These are phyloP conservation scores for Scedosporium dehoogii DNA, from an alignment of 2,329 filamentous ascomycete species.

Conservation along the genomic window DNA sequence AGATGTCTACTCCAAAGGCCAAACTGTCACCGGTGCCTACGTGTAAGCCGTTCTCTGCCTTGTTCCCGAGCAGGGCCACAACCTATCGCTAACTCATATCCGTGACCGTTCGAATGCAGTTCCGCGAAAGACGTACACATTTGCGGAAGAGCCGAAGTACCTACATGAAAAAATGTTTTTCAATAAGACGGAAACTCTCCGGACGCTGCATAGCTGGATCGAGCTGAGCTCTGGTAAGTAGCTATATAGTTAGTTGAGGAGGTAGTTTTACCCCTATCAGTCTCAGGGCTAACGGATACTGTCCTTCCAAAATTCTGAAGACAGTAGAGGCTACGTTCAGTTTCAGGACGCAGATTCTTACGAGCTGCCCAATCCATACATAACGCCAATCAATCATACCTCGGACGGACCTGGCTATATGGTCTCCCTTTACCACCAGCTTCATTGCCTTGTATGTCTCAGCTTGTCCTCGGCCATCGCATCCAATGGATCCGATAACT, in stretches of 20 bases:
- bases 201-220: background rate
- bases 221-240: background rate
- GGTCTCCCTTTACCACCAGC: conserved; percentile 11
- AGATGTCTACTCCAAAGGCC: no score
- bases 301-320: background rate
- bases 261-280: no score
- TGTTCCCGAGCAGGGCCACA: no score
- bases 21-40: no score
- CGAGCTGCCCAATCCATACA: background rate
- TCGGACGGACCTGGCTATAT: background rate
- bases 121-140: background rate
- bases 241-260: no score
- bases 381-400: background rate
- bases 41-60: no score
- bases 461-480: background rate
- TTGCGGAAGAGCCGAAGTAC: background rate
- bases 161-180: background rate
- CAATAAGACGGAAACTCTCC: background rate
- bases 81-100: background rate
- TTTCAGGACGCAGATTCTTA: background rate
- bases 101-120: background rate
- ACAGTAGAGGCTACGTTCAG: background rate
- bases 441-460: conserved; percentile 12
- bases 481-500: background rate
- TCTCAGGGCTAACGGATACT: background rate